Conservation (phyloP, 768 basidiomycete genomes). For the Trametes cinnabarina region DNA sequence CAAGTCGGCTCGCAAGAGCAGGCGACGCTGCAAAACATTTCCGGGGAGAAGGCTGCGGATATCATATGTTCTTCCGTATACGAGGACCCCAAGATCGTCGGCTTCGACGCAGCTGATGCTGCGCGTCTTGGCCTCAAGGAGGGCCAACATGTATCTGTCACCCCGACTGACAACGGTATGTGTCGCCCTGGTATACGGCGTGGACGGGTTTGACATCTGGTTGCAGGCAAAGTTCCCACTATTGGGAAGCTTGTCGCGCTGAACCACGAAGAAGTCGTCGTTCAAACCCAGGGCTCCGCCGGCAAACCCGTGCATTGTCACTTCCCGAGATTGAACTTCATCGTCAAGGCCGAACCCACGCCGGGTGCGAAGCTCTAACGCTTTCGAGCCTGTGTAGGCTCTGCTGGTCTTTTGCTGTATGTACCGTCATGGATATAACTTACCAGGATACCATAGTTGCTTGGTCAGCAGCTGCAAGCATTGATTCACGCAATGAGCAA, state of each 20-base stretch:
- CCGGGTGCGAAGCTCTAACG: slow-evolving; percentile 16
- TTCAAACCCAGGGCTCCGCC: slow-evolving; percentile 44
- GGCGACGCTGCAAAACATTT: slow-evolving; percentile 29
- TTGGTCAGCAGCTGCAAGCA: too few species aligned
- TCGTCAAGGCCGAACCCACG: slow-evolving; percentile 6
- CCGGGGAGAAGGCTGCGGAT: slow-evolving; percentile 43
- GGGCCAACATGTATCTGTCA: slow-evolving; percentile 40
- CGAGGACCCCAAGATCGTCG: slow-evolving; percentile 40
- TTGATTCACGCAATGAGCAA: too few species aligned
- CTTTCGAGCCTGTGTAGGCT: background rate
- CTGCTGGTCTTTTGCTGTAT: too few species aligned
- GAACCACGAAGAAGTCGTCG: slow-evolving; percentile 45
- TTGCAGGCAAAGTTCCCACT: slow-evolving; percentile 39
- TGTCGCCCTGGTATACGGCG: too few species aligned
- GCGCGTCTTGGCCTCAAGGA: slow-evolving; percentile 39
- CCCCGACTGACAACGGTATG: slow-evolving; percentile 50
- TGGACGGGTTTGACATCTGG: background rate
- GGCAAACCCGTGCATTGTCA: slow-evolving; percentile 44
- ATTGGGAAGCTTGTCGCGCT: slow-evolving; percentile 50
- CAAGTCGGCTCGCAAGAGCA: slow-evolving; percentile 27
- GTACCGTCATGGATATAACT: too few species aligned
- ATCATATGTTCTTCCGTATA: slow-evolving; percentile 37
- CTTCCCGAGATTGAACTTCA: slow-evolving; percentile 45
- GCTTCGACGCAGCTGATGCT: slow-evolving; percentile 48
- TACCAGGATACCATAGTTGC: too few species aligned